Conservation (phyloP, 139 green algal genomes). For the Picochlorum costavermella region DNA sequence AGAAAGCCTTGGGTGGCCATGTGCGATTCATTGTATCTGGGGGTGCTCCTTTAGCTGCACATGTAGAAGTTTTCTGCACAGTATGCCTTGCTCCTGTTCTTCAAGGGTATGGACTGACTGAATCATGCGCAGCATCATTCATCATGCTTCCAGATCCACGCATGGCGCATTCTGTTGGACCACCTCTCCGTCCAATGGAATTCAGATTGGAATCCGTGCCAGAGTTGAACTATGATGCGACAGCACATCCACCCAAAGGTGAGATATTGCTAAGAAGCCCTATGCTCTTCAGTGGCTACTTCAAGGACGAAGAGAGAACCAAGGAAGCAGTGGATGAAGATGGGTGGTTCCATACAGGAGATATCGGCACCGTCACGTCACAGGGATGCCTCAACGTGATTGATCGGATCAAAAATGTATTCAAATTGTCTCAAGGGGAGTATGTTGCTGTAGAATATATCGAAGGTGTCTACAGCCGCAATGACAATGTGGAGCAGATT, state of each 20-base stretch:
- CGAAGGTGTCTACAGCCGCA: constrained; percentile 70
- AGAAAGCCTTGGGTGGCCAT: constrained; percentile 57
- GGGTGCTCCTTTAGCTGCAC: constrained; percentile 72
- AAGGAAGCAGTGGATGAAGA: constrained; percentile 63
- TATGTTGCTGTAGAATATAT: constrained; percentile 84
- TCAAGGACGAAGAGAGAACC: constrained; percentile 63
- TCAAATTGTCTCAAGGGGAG: constrained; percentile 88
- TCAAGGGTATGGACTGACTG: constrained; percentile 87
- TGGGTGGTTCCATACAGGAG: constrained; percentile 77
- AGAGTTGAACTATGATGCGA: constrained; percentile 58
- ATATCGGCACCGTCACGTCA: constrained; percentile 62
- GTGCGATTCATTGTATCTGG: constrained; percentile 70
- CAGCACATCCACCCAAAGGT: constrained; percentile 36
- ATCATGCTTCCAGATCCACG: constrained; percentile 44
- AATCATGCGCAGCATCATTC: constrained; percentile 80
- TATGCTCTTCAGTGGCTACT: constrained; percentile 71
- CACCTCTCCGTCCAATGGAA: constrained; percentile 48
- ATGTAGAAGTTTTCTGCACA: constrained; percentile 82
- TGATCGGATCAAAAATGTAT: constrained; percentile 98
- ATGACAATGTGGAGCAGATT: constrained; percentile 69
- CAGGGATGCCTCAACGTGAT: constrained; percentile 78
- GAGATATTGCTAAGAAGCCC: constrained; percentile 76
- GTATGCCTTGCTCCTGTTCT: constrained; percentile 65
- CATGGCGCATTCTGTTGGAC: constrained; percentile 68
- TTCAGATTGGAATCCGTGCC: constrained; percentile 53